Base-by-base conservation (phyloP, 2,329 filamentous ascomycete species). In the Cercospora nicotianae region DNA sequence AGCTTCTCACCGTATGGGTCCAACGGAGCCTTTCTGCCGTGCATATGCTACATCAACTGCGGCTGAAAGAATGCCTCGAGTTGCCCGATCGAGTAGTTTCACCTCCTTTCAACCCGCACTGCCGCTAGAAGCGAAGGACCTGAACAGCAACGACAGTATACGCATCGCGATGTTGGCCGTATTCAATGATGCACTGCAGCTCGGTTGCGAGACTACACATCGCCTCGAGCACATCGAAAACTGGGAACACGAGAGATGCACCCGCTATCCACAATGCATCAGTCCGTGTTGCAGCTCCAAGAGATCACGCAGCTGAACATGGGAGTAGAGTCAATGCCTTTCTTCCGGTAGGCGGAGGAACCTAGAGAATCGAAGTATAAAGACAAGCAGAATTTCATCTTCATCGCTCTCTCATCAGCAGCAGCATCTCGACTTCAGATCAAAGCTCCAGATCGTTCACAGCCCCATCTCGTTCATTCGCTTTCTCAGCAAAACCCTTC, bases 341-440 rank as follows among this genome's bases (percentile, higher is more conserved):
- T 23, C 45, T 51, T 23, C 45, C 18, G 45, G 45, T 51, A 23
- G 10, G 20, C 4, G 10, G 23, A 26, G 20, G 5, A 4, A 51
- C 12, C 18, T 3, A 12, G 45, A 51, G 45, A 23, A 23, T 13
- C 10, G 51, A 55, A 31, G 42, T 70, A 68, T 70, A 66, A 68
- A 68, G 59, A 33, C 5, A n/a, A 31, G 45, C 12, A 13, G 28
- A 5, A 39, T 33, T 30, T 10, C 48, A 1, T 13, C 26, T 26
- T 8, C 28, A 26, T 18, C 9, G 23, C 42, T 12, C 53, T 60
- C 60, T 62, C 63, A 67, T 66, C 66, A 71, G 33, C 70, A 70
- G 39, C 63, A 71, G 58, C 64, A 68, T 64, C 62, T 62, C 42
- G 26, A 48, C 45, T 5, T 20, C 36, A 30, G 57, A 66, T 2